Evolutionary conservation across 2,329 filamentous ascomycete genomes (phyloP).

Genomic region (Colletotrichum cuscutae): DNA sequence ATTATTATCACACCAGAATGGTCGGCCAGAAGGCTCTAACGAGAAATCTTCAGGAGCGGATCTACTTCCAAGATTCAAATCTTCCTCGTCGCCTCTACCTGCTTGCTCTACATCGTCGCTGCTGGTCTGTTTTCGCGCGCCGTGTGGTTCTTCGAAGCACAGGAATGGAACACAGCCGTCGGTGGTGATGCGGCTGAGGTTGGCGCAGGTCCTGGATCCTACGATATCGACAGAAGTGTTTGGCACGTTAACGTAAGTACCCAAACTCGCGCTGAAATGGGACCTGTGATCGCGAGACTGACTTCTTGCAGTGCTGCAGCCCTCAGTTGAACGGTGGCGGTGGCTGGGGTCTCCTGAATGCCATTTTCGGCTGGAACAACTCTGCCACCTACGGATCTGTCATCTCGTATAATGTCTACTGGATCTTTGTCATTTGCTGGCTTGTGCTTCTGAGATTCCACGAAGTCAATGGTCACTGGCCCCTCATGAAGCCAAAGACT

Average conservation of each 20-base stretch:
- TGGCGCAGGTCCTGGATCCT: conserved; percentile 74
- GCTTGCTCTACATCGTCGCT: conserved; percentile 84
- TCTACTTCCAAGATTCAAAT: conserved; percentile 65
- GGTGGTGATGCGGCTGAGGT: conserved; percentile 63
- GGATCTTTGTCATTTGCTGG: conserved; percentile 16
- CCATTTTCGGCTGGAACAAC: conserved; percentile 69
- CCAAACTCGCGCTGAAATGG: too few species aligned
- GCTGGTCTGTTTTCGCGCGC: conserved; percentile 60
- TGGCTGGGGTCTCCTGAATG: conserved; percentile 79
- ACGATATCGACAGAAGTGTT: conserved; percentile 79
- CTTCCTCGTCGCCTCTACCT: conserved; percentile 85
- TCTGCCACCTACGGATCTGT: conserved; percentile 34
- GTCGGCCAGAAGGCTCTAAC: too few species aligned
- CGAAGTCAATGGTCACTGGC: too few species aligned
- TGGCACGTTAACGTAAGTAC: conserved; percentile 81
- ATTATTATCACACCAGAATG: background rate
- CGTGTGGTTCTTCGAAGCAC: background rate
- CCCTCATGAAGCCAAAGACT: too few species aligned
- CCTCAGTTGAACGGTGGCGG: conserved; percentile 71
- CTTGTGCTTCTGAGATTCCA: too few species aligned
- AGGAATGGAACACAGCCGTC: conserved; percentile 67
- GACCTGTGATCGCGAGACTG: conserved; percentile 31
- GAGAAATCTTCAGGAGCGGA: conserved; percentile 44
- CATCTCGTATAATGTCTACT: conserved; percentile 36
- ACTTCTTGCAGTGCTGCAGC: conserved; percentile 66